Conservation (phyloP, 352 stramenopile genomes). For the Phytopythium oedochilum region DNA sequence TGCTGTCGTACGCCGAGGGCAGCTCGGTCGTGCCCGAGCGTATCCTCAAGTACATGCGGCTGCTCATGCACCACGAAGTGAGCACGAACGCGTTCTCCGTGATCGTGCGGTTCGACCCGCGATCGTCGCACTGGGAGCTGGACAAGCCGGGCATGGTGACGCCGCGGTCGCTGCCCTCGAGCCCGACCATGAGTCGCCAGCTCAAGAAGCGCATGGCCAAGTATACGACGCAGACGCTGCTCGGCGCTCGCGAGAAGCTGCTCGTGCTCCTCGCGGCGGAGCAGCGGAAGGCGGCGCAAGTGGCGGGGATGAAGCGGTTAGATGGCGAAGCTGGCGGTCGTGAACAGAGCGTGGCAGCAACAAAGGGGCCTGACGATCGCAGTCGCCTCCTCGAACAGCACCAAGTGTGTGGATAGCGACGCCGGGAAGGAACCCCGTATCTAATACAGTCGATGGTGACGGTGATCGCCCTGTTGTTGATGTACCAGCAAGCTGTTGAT, state of each 20-base stretch:
- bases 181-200: constrained; percentile 62
- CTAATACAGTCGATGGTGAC: not conserved
- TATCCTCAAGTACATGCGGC: constrained; percentile 83
- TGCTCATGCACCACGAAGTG: constrained; percentile 84
- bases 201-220: constrained; percentile 72
- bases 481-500: too few relatives aligned
- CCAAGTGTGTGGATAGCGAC: not conserved
- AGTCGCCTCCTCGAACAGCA: not conserved
- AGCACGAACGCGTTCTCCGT: constrained; percentile 83
- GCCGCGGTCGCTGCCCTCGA: constrained; percentile 65
- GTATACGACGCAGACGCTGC: constrained; percentile 68
- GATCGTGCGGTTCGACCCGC: constrained; percentile 67
- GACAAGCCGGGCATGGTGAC: constrained; percentile 80
- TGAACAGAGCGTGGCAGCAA: not conserved
- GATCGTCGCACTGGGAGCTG: constrained; percentile 69
- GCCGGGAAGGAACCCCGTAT: not conserved
- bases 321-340: not conserved
- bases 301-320: not conserved
- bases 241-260: constrained; percentile 59
- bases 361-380: not conserved
- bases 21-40: constrained; percentile 64
- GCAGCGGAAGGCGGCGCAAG: constrained; percentile 21
- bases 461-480: not conserved
- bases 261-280: constrained; percentile 31
- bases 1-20: constrained; percentile 77